These are phyloP conservation scores for Erodium texanum DNA, from an alignment of 441 rosid genomes.

Conservation along the genomic window DNA sequence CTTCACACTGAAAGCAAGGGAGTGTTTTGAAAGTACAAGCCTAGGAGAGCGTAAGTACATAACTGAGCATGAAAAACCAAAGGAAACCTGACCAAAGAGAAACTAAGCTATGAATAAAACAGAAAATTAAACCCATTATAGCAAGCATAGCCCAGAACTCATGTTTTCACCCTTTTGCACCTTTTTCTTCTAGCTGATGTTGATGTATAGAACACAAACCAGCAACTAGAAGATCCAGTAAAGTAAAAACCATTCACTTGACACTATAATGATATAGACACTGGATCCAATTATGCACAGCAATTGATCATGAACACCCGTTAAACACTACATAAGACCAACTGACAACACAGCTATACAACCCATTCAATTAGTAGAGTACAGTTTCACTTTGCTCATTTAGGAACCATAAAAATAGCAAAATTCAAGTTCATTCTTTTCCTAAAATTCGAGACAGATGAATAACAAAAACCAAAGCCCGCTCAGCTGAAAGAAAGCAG, in stretches of 20 bases:
- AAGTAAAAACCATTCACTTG: background rate
- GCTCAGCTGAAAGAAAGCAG: constrained; percentile 7
- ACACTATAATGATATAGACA: background rate
- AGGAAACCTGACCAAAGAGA: background rate
- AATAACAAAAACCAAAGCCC: background rate
- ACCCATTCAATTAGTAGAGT: background rate
- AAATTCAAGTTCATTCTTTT: background rate
- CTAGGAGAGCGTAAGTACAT: background rate
- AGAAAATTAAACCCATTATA: background rate
- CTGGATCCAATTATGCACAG: background rate
- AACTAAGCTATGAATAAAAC: background rate
- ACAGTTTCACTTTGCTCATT: background rate
- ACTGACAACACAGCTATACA: too few species aligned
- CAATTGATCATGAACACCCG: background rate
- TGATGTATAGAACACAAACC: background rate
- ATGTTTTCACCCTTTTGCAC: background rate
- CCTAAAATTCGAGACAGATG: background rate
- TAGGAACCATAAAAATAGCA: background rate
- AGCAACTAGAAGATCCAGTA: background rate
- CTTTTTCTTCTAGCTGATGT: background rate
- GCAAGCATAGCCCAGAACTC: background rate
- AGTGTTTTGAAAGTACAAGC: background rate
- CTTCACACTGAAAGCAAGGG: background rate
- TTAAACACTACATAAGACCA: too few species aligned
- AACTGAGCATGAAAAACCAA: background rate